Evolutionary conservation across 345 rosid species (phyloP).

Genomic region (Brassica cretica): DNA sequence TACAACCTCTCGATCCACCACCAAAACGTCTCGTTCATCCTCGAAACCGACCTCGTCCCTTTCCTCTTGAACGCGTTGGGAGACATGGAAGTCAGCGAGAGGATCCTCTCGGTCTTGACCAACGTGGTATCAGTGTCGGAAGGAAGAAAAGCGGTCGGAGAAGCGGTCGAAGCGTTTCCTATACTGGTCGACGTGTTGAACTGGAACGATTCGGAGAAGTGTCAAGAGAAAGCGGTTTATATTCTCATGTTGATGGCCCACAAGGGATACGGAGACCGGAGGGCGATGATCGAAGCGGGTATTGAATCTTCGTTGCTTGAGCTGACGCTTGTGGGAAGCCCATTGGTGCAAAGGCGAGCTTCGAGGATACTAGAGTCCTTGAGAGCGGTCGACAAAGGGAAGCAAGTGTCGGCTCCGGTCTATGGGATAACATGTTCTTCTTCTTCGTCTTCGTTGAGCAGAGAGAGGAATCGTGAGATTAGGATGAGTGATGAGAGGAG

Average conservation of each 20-base stretch:
- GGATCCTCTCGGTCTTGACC: conserved; percentile 69
- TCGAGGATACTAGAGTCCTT: conserved; percentile 78
- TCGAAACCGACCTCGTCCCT: conserved; percentile 64
- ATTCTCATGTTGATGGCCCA: conserved; percentile 93
- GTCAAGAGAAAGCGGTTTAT: conserved; percentile 91
- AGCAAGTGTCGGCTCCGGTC: conserved; percentile 85
- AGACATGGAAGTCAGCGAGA: conserved; percentile 84
- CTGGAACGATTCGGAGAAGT: conserved; percentile 80
- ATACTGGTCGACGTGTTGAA: conserved; percentile 77
- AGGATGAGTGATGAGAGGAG: conserved; percentile 84
- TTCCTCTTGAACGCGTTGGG: conserved; percentile 64
- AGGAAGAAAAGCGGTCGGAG: conserved; percentile 71
- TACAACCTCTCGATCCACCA: conserved; percentile 77
- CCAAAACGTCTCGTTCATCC: conserved; percentile 50
- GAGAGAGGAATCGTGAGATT: conserved; percentile 48
- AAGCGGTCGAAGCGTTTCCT: conserved; percentile 53
- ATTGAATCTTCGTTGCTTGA: conserved; percentile 79
- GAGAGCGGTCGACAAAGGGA: conserved; percentile 76
- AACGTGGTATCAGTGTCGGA: conserved; percentile 68
- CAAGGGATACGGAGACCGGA: conserved; percentile 67
- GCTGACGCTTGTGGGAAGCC: conserved; percentile 73
- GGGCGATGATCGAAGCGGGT: conserved; percentile 89
- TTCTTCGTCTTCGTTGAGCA: conserved; percentile 31
- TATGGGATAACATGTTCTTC: conserved; percentile 52
- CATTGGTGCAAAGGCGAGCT: conserved; percentile 85